Evolutionary conservation across 2,329 filamentous ascomycete species (phyloP), one percentile per base, ranked within the genome.

Genomic region (Monosporascus cannonballus): DNA sequence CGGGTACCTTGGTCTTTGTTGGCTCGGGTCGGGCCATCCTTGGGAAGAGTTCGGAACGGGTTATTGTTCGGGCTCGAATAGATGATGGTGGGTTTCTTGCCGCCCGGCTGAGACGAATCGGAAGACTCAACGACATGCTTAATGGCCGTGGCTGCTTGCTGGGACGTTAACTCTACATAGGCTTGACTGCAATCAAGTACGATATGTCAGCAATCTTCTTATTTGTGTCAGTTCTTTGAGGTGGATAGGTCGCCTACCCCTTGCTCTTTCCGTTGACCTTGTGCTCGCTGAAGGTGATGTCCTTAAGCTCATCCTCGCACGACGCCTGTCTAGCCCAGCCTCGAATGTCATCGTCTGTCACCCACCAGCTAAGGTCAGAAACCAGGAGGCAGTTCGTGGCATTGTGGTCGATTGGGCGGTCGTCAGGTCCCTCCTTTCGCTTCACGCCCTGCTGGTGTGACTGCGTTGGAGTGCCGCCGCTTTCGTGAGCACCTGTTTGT

Each of bases 241-340:
- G 20, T 36, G 36, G 14, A n/a, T 36, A 44, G 36, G 15, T 17
- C 20, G 71, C 84, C 58, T 78, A 96, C 92, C 94, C 93, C 76
- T 97, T 96, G 73, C 90, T 96, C 75, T 99, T 99, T 61, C 94
- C 94, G 61, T 99, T 99, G 47, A 97, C 92, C 69, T 99, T 99
- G 72, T 97, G 94, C 69, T 99, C 94, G 64, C 90, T 96, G 69
- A 97, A 99, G 0, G 92, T 96, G 49, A 99, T 84, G 56, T 97
- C 94, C 64, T 89, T 91, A 18, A 97, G 74, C 64, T 96, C 90
- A 46, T 86, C 80, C 69, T 97, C 94, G 61, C 84, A 89, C 2
- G 81, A 82, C n/a, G 87, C 89, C 59, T 89, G 80, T 59, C 85
- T 84, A 24, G 88, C 79, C 89, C 91, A 96, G 49, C 87, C 89